Percentiles rank a stretch among this genome's conserved stretches.
phyloP scores from a whole-genome alignment of 352 stramenopile genomes.

The Globisporangium alternatum region DNA sequence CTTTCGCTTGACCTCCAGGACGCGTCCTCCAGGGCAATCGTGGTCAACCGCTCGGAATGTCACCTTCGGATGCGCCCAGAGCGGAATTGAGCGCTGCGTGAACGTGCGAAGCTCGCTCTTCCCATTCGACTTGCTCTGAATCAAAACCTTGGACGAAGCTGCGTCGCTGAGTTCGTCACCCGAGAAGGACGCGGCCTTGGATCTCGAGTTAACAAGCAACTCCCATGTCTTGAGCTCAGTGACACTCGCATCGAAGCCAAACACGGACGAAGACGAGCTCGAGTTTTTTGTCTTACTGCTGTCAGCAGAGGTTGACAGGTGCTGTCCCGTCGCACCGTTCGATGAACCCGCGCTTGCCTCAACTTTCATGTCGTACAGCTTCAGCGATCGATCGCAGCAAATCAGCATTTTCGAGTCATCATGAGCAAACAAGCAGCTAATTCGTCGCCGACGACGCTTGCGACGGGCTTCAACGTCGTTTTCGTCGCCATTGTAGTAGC shows the following conservation, averaged over 20 bases:
- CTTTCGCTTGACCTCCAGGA: slow-evolving; percentile 77
- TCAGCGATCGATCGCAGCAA: slow-evolving; percentile 58
- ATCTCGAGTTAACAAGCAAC: slow-evolving; percentile 26
- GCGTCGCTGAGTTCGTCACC: slow-evolving; percentile 11
- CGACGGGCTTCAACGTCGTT: slow-evolving; percentile 45
- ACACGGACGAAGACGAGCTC: slow-evolving; percentile 45
- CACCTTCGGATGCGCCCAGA: slow-evolving; percentile 80
- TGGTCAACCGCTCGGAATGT: slow-evolving; percentile 57
- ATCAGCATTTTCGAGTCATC: slow-evolving; percentile 67
- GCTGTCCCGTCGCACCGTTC: background rate
- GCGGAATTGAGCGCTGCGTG: slow-evolving; percentile 50
- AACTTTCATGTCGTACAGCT: slow-evolving; percentile 58
- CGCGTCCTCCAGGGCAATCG: slow-evolving; percentile 41
- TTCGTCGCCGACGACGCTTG: slow-evolving; percentile 44
- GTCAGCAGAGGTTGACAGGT: slow-evolving; percentile 4
- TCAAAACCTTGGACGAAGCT: background rate
- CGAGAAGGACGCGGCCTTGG: slow-evolving; percentile 27
- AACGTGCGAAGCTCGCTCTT: slow-evolving; percentile 74
- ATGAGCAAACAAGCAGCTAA: slow-evolving; percentile 63
- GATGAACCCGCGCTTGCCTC: background rate
- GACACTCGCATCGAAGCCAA: slow-evolving; percentile 63
- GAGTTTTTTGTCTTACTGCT: slow-evolving; percentile 15
- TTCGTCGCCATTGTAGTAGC: slow-evolving; percentile 56
- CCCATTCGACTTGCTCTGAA: slow-evolving; percentile 22
- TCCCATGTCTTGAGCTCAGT: slow-evolving; percentile 69